These are phyloP conservation scores for Rhodofomes roseus DNA, from an alignment of 1,284 basidiomycete genomes.

Conservation along the genomic window DNA sequence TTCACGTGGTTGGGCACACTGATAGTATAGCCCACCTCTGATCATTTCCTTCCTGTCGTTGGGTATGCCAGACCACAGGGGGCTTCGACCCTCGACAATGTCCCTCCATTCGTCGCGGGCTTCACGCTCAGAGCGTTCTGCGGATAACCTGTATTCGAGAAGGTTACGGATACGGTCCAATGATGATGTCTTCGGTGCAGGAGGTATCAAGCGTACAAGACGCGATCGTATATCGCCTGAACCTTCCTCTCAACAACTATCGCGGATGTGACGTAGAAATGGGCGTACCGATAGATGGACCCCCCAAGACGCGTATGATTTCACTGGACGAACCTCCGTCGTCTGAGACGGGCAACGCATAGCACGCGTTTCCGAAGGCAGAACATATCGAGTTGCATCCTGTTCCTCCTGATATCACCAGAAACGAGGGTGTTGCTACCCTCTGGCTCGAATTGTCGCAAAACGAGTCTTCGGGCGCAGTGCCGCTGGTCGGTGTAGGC, in stretches of 20 bases:
- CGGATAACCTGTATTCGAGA: slow-evolving; percentile 79
- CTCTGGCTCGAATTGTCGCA: background rate
- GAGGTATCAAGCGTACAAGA: slow-evolving; percentile 76
- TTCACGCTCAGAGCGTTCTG: slow-evolving; percentile 61
- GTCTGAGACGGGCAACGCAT: slow-evolving; percentile 81
- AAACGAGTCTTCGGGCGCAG: slow-evolving; percentile 3
- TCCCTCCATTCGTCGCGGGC: slow-evolving; percentile 90
- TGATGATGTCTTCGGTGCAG: slow-evolving; percentile 52
- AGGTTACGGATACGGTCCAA: slow-evolving; percentile 71
- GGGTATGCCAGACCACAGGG: slow-evolving; percentile 86
- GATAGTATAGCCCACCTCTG: slow-evolving; percentile 48
- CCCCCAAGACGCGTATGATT: slow-evolving; percentile 80
- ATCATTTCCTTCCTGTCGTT: slow-evolving; percentile 91
- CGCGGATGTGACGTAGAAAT: background rate
- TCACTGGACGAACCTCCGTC: slow-evolving; percentile 85
- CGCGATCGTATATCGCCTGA: slow-evolving; percentile 85
- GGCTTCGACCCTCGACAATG: slow-evolving; percentile 87
- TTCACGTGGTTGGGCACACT: background rate
- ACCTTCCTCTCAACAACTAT: too few species aligned
- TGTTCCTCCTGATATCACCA: slow-evolving; percentile 80
- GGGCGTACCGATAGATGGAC: slow-evolving; percentile 70
- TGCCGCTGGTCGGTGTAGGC: slow-evolving; percentile 2
- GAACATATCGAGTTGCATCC: slow-evolving; percentile 79
- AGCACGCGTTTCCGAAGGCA: slow-evolving; percentile 68
- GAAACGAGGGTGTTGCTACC: slow-evolving; percentile 36